phyloP scores from a whole-genome alignment of 441 rosid genomes.

The Gossypium gossypioides region DNA sequence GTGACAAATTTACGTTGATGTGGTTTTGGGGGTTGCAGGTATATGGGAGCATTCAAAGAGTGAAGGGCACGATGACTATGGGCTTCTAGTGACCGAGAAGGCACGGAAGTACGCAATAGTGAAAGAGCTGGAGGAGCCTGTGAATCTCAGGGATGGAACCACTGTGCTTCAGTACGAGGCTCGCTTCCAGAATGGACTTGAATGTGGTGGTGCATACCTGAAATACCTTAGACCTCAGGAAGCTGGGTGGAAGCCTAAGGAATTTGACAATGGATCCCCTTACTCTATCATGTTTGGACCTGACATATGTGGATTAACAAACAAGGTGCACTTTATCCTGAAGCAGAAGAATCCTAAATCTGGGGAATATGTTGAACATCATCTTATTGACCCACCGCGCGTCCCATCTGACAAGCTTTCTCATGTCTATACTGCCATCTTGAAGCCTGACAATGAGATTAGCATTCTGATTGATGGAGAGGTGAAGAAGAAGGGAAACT shows the following conservation, averaged over 20 bases:
- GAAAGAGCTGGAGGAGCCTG: conserved; percentile 57
- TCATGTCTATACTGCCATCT: conserved; percentile 81
- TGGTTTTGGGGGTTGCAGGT: conserved; percentile 37
- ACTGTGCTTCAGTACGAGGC: conserved; percentile 75
- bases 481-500: conserved; percentile 71
- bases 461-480: conserved; percentile 72
- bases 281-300: conserved; percentile 95
- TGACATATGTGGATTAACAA: conserved; percentile 85
- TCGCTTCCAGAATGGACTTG: conserved; percentile 83
- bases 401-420: conserved; percentile 85
- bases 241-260: conserved; percentile 69
- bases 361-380: conserved; percentile 83
- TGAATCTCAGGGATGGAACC: conserved; percentile 63
- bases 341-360: conserved; percentile 96
- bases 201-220: conserved; percentile 95
- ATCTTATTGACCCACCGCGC: conserved; percentile 70
- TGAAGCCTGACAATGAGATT: conserved; percentile 76
- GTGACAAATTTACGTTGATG: not conserved
- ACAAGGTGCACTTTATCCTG: conserved; percentile 89
- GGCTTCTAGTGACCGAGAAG: conserved; percentile 84
- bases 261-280: conserved; percentile 69
- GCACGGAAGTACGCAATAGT: conserved; percentile 88
- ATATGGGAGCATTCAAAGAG: conserved; percentile 84
- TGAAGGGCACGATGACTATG: conserved; percentile 85
- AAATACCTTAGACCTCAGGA: conserved; percentile 83